Base-by-base conservation (phyloP, 306 rosid species). In the Gastrolobium bilobum region DNA sequence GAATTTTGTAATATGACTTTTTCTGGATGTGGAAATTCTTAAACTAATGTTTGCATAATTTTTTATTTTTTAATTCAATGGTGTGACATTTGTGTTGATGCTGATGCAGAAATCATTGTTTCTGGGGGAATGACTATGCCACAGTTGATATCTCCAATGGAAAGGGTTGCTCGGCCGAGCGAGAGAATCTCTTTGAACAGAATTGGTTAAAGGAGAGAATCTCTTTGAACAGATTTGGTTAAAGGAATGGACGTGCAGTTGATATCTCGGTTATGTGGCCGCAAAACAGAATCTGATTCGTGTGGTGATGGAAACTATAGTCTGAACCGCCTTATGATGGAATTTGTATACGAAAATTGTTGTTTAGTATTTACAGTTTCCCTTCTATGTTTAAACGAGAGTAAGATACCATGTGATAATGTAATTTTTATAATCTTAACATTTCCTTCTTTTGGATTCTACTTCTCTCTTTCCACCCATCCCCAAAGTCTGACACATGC, bases 111-210 rank as follows among this genome's bases (percentile, higher is more conserved):
- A 86, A 91, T 93, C 46, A 91, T 93, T 20, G 94, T 93, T 84
- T 93, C 98, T 10, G 98, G 97, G 64, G 98, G 97, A 68, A 93
- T 93, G 98, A 85, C 98, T 13, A 89, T 93, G 97, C 98, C 98
- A 0, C 97, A 91, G 85, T 38, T 83, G 20, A 87, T 93, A 63
- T 88, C 98, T 72, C 97, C 98, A 2, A 4, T 73, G 47, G 88
- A 85, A 83, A 86, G 92, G 84, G 84, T 67, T 70, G 46, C 87
- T 79, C 82, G 84, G 40, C 86, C 60, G 76, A 87, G 62, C 29
- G 92, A 92, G 68, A 85, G 89, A 79, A 84, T 92, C 73, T 83
- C 94, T 74, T 75, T 91, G 84, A 89, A 84, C 85, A 88, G 92
- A 89, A 85, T 89, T 44, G 85, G 74, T 69, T 89, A 79, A 61